Base-by-base conservation (phyloP, 768 basidiomycete species). In the Naematelia aurantialba region DNA sequence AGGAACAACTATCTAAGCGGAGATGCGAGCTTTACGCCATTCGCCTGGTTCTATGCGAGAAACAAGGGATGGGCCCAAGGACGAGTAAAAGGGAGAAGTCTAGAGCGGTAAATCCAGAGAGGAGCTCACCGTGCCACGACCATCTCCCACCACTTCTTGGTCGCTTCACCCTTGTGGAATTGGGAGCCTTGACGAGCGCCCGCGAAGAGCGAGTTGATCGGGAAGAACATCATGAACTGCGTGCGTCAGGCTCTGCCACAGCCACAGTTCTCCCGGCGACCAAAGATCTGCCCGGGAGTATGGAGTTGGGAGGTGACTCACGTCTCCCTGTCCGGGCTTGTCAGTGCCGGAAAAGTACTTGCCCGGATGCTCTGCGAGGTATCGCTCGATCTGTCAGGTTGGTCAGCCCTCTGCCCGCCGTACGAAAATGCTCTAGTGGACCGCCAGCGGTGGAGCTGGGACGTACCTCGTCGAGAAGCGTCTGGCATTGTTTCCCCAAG, bases 221-320 rank as follows among this genome's bases (percentile, higher is more conserved):
- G 62, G 65, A 72, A 75, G 56, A 66, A 65, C 58, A 76, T 61
- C 70, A 74, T 70, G 62, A 70, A 74, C 72, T 74, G 59, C 10
- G 21, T 1, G 19, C 27, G 24, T 25, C 22, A 50, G 24, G 31
- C 24, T 22, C 22, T 29, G 4, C 17, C 5, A 25, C 13, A 19
- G 21, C 52, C 49, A 24, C 8, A 51, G 13, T 19, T 53, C 8
- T 14, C 21, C 52, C 11, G 46, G 45, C 31, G 26, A 44, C 21
- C n/a, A 44, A 44, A 44, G 42, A 12, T 12, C 19, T 12, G 12
- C 42, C 42, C 42, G 12, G 12, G 42, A 51, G 49, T 17, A 51
- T 51, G 26, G 29, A 51, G 17, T 22, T 17, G 49, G 49, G 4
- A 24, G 39, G 2, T 21, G 10, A 60, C 69, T 66, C 54, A 74